A percentile compares a stretch with the other conserved stretches of the same genome.
Conservation (phyloP, 2,329 filamentous ascomycete genomes). For the Xylaria sp. region DNA sequence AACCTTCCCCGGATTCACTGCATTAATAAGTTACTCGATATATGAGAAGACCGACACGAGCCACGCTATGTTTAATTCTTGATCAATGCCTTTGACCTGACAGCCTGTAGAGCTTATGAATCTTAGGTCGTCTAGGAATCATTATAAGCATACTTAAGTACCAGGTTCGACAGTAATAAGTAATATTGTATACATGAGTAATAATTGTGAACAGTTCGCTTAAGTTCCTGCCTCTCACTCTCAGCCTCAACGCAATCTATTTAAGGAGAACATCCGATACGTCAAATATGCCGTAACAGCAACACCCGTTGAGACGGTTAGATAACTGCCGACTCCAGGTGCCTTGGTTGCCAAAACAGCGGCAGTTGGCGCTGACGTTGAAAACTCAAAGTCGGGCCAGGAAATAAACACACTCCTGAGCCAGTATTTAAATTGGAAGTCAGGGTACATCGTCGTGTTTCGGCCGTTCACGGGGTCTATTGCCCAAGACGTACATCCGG, state of each 20-base stretch:
- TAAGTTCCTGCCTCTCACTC: background rate
- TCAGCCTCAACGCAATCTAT: background rate
- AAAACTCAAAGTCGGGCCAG: conserved; percentile 31
- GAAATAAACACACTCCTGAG: conserved; percentile 29
- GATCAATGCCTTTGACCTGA: no score
- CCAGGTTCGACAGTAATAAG: no score
- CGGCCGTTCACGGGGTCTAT: conserved; percentile 22
- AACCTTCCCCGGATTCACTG: no score
- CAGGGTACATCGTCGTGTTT: conserved; percentile 33
- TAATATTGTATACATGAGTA: background rate
- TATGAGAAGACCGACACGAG: no score
- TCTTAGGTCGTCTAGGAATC: no score
- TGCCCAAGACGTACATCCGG: conserved; percentile 30
- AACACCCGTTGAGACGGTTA: conserved; percentile 17
- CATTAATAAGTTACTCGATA: no score
- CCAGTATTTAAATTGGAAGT: conserved; percentile 33
- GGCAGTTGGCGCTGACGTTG: conserved; percentile 16
- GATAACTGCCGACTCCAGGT: conserved; percentile 11
- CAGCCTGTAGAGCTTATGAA: no score
- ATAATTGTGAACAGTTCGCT: background rate
- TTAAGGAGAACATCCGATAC: background rate
- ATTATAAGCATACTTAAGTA: no score
- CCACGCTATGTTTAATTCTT: no score
- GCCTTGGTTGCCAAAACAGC: conserved; percentile 5
- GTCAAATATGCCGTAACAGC: conserved; percentile 10